Evolutionary conservation across 371 early-diverging fungal genomes (phyloP), one percentile per base, ranked within the genome.

Genomic region (Dichotomocladium elegans): DNA sequence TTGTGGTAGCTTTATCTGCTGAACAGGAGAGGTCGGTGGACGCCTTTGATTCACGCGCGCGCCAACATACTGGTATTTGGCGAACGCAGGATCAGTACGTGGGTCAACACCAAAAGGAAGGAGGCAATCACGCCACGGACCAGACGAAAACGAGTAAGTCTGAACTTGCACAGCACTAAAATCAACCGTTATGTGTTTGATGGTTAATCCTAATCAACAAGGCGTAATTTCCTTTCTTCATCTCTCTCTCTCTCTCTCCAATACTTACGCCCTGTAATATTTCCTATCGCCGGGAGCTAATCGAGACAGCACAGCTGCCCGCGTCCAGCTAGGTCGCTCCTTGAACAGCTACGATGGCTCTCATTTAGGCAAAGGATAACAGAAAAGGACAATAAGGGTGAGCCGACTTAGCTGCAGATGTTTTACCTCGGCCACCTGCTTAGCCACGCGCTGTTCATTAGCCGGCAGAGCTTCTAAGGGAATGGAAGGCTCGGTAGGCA

Each of bases 111-210:
- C 88, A 55, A 80, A 86, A 25, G 66, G 61, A 3, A 83, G 49
- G 85, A 86, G 87, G n/a, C 58, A 60, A 22, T 78, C 78, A 14
- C 78, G 72, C 81, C 81, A 89, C 9, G 87, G 81, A 6, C 89
- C 89, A 19, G 33, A 60, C 11, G 53, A 31, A 37, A 77, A 65
- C 7, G 61, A 51, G 54, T 83, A 88, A 0, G 80, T 34, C 8
- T 25, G 17, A 29, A 48, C 26, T 47, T 27, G n/a, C 24, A 87
- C 48, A 1, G 71, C 51, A 15, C 80, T 75, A 27, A 21, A 44
- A 19, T 40, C 34, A 29, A 25, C 1, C 9, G 24, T 44, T 29
- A 22, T n/a, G n/a, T 37, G 14, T 37, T 9, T 15, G 2, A 7
- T 2, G 5, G 5, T 5, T 17, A 10, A 6, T 37, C 17, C 14